Evolutionary conservation across 768 basidiomycete species (phyloP).

Genomic region (Hebeloma cylindrosporum): DNA sequence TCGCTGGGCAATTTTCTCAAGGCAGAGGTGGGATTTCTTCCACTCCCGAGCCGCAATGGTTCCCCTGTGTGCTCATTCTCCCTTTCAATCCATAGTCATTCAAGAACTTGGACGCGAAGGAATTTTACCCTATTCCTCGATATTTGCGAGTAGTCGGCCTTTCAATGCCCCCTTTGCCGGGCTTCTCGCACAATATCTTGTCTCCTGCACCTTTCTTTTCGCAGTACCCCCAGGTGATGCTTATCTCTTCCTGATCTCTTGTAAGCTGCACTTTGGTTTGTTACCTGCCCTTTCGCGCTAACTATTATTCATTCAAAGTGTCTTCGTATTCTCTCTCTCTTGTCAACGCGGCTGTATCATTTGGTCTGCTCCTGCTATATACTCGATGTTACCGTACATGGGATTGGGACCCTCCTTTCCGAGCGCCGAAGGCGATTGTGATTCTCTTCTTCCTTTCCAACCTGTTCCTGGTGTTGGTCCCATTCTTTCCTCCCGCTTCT

Average conservation of each 20-base stretch:
- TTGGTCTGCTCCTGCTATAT: slow-evolving; percentile 64
- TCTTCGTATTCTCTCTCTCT: slow-evolving; percentile 57
- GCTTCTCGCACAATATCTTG: slow-evolving; percentile 58
- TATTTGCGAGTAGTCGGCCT: slow-evolving; percentile 72
- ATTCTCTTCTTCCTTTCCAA: slow-evolving; percentile 64
- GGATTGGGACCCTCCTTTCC: slow-evolving; percentile 68
- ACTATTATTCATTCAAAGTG: slow-evolving; percentile 42
- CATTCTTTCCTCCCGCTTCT: slow-evolving; percentile 58
- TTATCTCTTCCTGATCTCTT: slow-evolving; percentile 67
- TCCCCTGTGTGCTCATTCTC: too few species aligned
- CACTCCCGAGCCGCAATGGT: background rate
- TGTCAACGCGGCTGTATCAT: slow-evolving; percentile 59
- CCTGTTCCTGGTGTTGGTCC: slow-evolving; percentile 59
- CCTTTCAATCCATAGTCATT: too few species aligned
- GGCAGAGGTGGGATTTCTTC: slow-evolving; percentile 50
- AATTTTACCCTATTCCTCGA: slow-evolving; percentile 60
- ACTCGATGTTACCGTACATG: slow-evolving; percentile 40
- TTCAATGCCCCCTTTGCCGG: slow-evolving; percentile 68
- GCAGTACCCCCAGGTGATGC: slow-evolving; percentile 71
- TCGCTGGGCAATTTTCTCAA: slow-evolving; percentile 64
- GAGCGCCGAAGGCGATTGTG: slow-evolving; percentile 47
- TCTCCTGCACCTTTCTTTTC: slow-evolving; percentile 55
- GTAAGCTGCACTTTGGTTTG: slow-evolving; percentile 36
- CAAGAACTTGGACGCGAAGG: slow-evolving; percentile 77
- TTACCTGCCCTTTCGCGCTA: background rate